Base-by-base conservation (phyloP, 306 rosid genomes). In the Urtica urens region DNA sequence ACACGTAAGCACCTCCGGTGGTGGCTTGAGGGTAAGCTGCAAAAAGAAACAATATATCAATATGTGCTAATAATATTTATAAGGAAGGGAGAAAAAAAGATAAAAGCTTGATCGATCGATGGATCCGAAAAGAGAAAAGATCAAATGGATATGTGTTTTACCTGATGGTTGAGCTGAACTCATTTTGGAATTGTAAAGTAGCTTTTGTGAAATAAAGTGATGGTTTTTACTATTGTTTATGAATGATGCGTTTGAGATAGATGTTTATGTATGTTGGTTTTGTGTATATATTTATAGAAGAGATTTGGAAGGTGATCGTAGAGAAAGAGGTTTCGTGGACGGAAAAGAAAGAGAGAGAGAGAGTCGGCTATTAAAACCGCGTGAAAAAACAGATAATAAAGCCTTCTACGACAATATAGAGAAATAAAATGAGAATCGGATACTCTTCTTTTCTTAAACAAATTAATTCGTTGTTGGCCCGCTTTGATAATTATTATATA, bases 111-210 rank as follows among this genome's bases (percentile, higher is more conserved):
- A 2, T 2, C 1, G 42, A 13, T 12, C 14, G 7, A 14, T 0
- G 23, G 7, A 17, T 3, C 19, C 19, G 13, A 12, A 15, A 16
- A 1, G 23, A 14, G 2, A 7, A 14, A 21, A 13, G 31, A 35
- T n/a, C 9, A 26, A 3, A 14, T 18, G 14, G 9, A 17, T 12
- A 24, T 5, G 2, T 15, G 3, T 1, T n/a, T 23, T 51, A 72
- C 74, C 78, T 67, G 58, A 10, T 49, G 63, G 45, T 57, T 67
- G 60, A 29, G 21, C 41, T 29, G 78, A 63, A 55, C 57, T 67
- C 74, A 72, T 72, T 20, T 67, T 62, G 23, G 53, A 33, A 29
- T 8, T 22, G 15, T 5, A n/a, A 1, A 37, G 31, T 6, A n/a
- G 58, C 23, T 20, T 31, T 31, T 8, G 7, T 31, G 30, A 33